A percentile compares a stretch with the other conserved stretches of the same genome.
These are phyloP conservation scores for Murraya koenigii DNA, from an alignment of 345 rosid species.

Conservation along the genomic window DNA sequence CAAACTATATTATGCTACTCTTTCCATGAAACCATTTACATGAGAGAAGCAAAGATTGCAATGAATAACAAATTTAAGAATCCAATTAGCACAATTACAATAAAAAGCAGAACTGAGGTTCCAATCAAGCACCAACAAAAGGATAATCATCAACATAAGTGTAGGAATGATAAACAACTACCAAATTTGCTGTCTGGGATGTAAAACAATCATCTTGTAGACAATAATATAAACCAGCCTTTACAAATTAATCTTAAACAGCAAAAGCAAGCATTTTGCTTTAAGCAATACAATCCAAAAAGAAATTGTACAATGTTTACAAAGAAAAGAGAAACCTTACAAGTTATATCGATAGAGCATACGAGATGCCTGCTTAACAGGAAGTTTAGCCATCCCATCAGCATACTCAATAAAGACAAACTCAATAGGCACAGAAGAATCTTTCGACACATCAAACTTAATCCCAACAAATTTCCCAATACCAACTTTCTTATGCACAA, in stretches of 20 bases:
- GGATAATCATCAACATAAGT: not conserved
- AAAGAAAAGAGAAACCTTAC: slow-evolving; percentile 38
- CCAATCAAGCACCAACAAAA: not conserved
- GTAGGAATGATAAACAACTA: not conserved
- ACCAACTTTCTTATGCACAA: slow-evolving; percentile 93
- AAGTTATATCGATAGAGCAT: slow-evolving; percentile 87
- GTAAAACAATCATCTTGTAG: not conserved
- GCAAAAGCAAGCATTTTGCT: not conserved
- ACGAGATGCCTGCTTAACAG: slow-evolving; percentile 83
- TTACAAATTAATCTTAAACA: not conserved
- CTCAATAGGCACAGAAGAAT: slow-evolving; percentile 61
- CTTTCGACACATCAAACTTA: slow-evolving; percentile 67
- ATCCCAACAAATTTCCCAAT: slow-evolving; percentile 86
- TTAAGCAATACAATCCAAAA: not conserved
- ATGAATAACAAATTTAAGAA: not conserved
- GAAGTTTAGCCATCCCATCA: slow-evolving; percentile 98
- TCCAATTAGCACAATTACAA: not conserved
- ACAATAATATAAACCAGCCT: not conserved
- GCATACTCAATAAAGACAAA: slow-evolving; percentile 87
- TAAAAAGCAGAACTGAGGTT: not conserved
- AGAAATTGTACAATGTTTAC: not conserved
- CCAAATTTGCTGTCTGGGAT: not conserved
- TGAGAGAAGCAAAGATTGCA: not conserved
- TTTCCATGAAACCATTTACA: not conserved
- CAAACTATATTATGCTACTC: not conserved